Base-by-base conservation (phyloP, 2,329 filamentous ascomycete genomes). In the Neocucurbitaria cava region DNA sequence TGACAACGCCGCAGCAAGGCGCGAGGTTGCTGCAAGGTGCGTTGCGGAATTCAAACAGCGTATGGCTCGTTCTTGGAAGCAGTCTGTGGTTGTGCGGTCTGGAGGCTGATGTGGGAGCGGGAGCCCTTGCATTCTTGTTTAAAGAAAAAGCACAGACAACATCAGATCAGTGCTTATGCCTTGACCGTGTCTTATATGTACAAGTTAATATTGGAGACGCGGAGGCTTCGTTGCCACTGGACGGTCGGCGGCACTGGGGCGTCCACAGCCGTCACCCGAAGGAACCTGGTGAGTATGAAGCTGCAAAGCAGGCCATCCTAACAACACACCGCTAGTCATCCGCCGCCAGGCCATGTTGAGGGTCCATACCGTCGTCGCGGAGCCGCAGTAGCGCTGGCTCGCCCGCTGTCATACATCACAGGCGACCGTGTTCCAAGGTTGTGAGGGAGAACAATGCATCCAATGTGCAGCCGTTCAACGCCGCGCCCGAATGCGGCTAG, bases 81-180 rank as follows among this genome's bases (percentile, higher is more conserved):
- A 59, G 59, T 20, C 46, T 50, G 50, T 53, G 53, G 61, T 64
- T 44, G 56, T 61, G 61, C 59, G 57, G 60, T 57, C 51, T 52
- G 58, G 56, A 62, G 63, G 63, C 53, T 63, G 54, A 62, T 61
- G 58, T 59, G 52, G 61, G 61, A 64, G 61, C 57, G 60, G 60
- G 62, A 62, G 70, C 62, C 71, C 70, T 74, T 74, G 70, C 70
- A 67, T 73, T 62, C 62, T 67, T 66, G 62, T 62, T 67, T 64
- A 67, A 69, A 66, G 49, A 52, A 43, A 56, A 59, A 57, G 59
- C 59, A 68, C 59, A 63, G 64, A 54, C 64, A 40, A 57, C 33
- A 52, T 41, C 38, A 26, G 51, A 45, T 46, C 51, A 44, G 59
- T 54, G 42, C 46, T 53, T 56, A 59, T 64, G 64, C 66, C 56